These are phyloP conservation scores for Plantago lanceolata DNA, from an alignment of 305 asterid species.

Conservation along the genomic window DNA sequence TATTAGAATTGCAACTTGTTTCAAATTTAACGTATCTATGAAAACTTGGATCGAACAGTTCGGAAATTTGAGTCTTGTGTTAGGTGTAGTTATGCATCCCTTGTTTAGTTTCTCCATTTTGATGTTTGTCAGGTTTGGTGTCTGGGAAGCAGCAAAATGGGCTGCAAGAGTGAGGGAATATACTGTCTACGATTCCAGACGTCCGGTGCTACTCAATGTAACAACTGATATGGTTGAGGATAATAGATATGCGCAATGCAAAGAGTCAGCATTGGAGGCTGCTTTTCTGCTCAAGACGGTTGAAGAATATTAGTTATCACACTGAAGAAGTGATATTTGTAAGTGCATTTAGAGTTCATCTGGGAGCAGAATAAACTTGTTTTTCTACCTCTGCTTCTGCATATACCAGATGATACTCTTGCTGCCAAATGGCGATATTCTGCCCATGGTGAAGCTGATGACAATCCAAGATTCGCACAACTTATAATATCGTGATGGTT, in stretches of 20 bases:
- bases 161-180: conserved; percentile 77
- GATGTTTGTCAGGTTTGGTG: conserved; percentile 70
- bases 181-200: conserved; percentile 64
- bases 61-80: neutral
- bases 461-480: neutral
- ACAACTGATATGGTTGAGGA: conserved; percentile 79
- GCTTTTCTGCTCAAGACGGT: conserved; percentile 74
- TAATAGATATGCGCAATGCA: conserved; percentile 74
- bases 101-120: conserved; percentile 12
- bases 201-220: conserved; percentile 65
- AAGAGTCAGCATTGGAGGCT: conserved; percentile 76
- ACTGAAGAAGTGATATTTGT: conserved; percentile 11
- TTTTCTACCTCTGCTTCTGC: too few relatives aligned
- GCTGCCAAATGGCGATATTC: neutral
- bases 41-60: neutral
- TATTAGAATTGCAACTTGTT: too few relatives aligned
- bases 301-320: conserved; percentile 35
- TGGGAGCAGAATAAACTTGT: neutral
- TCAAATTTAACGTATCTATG: neutral
- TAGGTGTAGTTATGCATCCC: neutral
- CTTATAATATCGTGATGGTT: neutral
- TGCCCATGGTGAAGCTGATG: neutral
- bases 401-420: too few relatives aligned
- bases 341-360: conserved; percentile 1
- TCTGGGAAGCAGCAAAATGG: conserved; percentile 97